Percentiles rank a stretch among this genome's conserved stretches.
Evolutionary conservation across 1,284 basidiomycete species (phyloP).

Genomic region (Cutaneotrichosporon cutaneum): DNA sequence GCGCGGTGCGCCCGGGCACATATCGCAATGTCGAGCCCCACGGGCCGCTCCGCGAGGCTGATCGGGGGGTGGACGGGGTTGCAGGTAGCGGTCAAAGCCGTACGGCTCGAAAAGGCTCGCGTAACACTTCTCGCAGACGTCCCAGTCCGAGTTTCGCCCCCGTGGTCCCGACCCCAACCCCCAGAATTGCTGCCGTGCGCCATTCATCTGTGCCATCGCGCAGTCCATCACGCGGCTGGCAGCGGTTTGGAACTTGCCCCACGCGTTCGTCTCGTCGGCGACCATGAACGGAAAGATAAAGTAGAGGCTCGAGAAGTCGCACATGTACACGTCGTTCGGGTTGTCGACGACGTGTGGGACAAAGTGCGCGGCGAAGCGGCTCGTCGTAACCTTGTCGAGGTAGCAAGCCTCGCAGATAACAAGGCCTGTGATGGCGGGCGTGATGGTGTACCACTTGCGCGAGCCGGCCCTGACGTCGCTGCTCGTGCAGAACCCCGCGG

Average conservation of each 20-base stretch:
- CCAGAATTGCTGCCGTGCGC: background rate
- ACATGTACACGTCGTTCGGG: background rate
- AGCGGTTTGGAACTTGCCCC: background rate
- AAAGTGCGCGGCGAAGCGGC: background rate
- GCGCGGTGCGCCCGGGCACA: background rate
- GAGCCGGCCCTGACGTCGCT: background rate
- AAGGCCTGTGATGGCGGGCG: background rate
- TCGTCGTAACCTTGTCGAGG: background rate
- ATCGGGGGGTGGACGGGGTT: background rate
- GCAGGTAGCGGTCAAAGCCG: conserved; percentile 2
- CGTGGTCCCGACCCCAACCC: background rate
- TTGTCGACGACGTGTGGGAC: background rate
- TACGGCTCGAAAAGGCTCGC: background rate
- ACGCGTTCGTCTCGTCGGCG: background rate
- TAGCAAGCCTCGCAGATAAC: conserved; percentile 3
- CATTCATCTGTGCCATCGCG: conserved; percentile 1
- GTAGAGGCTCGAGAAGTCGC: conserved; percentile 5
- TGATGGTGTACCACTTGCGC: conserved; percentile 3
- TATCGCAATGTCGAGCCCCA: background rate
- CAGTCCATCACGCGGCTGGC: conserved; percentile 5
- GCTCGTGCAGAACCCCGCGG: background rate
- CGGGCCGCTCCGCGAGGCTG: background rate
- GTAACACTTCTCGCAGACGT: conserved; percentile 7
- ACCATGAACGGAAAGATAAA: background rate
- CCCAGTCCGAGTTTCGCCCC: background rate